A percentile compares a stretch with the other conserved stretches of the same genome.
phyloP scores from a whole-genome alignment of 2,329 filamentous ascomycete genomes.

The Claviceps monticola region DNA sequence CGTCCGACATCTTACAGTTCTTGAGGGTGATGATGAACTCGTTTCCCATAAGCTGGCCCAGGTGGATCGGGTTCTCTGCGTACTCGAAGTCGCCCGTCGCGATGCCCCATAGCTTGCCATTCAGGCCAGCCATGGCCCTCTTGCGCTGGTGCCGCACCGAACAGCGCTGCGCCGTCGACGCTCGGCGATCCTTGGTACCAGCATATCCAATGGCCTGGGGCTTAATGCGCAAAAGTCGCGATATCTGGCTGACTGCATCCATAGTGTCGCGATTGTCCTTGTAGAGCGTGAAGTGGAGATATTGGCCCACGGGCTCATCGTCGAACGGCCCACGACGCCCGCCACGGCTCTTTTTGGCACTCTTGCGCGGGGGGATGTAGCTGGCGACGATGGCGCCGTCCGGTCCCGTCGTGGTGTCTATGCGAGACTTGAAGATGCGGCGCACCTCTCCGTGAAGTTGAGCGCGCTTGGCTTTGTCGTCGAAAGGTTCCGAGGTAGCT shows the following conservation, averaged over 20 bases:
- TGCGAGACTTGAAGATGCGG: slow-evolving; percentile 61
- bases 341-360: slow-evolving; percentile 16
- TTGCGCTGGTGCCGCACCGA: slow-evolving; percentile 42
- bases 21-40: slow-evolving; percentile 88
- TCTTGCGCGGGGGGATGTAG: slow-evolving; percentile 38
- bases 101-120: slow-evolving; percentile 47
- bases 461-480: slow-evolving; percentile 31
- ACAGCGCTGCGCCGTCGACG: slow-evolving; percentile 71
- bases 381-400: slow-evolving; percentile 50
- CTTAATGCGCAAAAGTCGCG: slow-evolving; percentile 60
- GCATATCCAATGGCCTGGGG: slow-evolving; percentile 61
- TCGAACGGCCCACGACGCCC: slow-evolving; percentile 13
- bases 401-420: slow-evolving; percentile 58
- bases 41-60: slow-evolving; percentile 79
- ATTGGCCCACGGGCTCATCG: slow-evolving; percentile 46
- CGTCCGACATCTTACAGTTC: slow-evolving; percentile 53
- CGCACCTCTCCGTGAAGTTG: slow-evolving; percentile 51
- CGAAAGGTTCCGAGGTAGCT: slow-evolving; percentile 26
- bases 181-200: slow-evolving; percentile 82
- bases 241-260: slow-evolving; percentile 70
- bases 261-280: slow-evolving; percentile 97
- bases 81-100: slow-evolving; percentile 73
- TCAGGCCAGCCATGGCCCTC: slow-evolving; percentile 51
- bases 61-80: slow-evolving; percentile 53
- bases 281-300: slow-evolving; percentile 82